Base-by-base conservation (phyloP, 306 rosid species). In the Sechiopsis laciniata region DNA sequence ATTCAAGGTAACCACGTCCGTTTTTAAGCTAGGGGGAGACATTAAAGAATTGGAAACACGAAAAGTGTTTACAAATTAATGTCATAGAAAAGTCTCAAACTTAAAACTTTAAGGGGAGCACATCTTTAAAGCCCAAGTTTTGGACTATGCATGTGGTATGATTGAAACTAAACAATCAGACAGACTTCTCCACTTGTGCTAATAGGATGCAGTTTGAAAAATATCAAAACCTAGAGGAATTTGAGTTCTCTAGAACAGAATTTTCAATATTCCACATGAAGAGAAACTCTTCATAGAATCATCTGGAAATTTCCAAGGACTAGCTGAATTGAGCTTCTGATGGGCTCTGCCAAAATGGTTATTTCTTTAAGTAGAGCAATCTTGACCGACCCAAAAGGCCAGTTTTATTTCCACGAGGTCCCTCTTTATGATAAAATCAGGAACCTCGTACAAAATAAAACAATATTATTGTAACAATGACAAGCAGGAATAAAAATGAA, bases 281-380 rank as follows among this genome's bases (percentile, higher is more conserved):
- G 19, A 55, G 59, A 55, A 55, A n/a, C 22, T 57, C 63, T 57
- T 57, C 63, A 32, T 57, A 57, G 0, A 57, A 57, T 57, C 63
- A 57, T 21, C 63, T 32, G 15, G 16, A 20, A 21, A 21, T 55
- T 55, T 55, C 59, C n/a, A n/a, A n/a, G n/a, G n/a, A n/a, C n/a
- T n/a, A n/a, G n/a, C n/a, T n/a, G n/a, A n/a, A n/a, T n/a, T n/a
- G n/a, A n/a, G n/a, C n/a, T n/a, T n/a, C n/a, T n/a, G n/a, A n/a
- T n/a, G n/a, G n/a, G n/a, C n/a, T n/a, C n/a, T n/a, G n/a, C 22
- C 11, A 55, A 55, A 55, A 17, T 55, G 21, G 57, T 16, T 16
- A 16, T 54, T 54, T 15, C 20, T 6, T 7, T 7, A n/a, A 54
- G 58, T 20, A 54, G 58, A 54, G 12, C 60, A 26, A 19, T 4